Percentiles rank a stretch among this genome's conserved stretches.
phyloP scores from a whole-genome alignment of 2,329 filamentous ascomycete species.

The Thielaviopsis populi region DNA sequence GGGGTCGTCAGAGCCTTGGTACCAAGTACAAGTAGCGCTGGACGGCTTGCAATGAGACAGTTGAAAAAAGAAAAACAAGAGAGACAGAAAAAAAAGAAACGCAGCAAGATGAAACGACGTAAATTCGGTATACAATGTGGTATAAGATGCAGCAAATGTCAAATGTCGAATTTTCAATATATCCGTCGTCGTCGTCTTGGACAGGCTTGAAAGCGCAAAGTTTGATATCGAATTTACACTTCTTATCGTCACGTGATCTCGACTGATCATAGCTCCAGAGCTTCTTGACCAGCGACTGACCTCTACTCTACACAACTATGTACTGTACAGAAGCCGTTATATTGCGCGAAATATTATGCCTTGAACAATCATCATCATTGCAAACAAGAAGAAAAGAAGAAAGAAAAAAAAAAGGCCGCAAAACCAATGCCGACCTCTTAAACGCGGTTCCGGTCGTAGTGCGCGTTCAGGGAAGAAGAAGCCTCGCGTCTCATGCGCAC shows the following conservation, averaged over 20 bases:
- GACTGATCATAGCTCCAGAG: neutral
- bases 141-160: neutral
- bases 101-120: neutral
- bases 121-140: neutral
- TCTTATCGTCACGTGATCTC: slow-evolving; percentile 14
- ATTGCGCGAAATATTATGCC: neutral
- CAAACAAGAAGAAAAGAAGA: too few species aligned
- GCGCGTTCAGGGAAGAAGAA: neutral
- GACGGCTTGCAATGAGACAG: too few species aligned
- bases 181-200: neutral
- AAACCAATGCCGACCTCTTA: neutral
- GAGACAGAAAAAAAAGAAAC: neutral
- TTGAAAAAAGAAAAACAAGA: neutral
- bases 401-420: neutral
- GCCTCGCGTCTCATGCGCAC: slow-evolving; percentile 14
- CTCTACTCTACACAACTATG: neutral
- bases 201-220: neutral
- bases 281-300: neutral
- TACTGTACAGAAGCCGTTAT: neutral
- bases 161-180: neutral
- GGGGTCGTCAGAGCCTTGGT: neutral
- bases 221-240: slow-evolving; percentile 13
- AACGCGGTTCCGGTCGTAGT: slow-evolving; percentile 9
- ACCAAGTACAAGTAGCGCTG: neutral
- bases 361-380: too few species aligned